Evolutionary conservation across 495 filamentous ascomycete species (phyloP), one percentile per base, ranked within the genome.

Genomic region (Penicillium goetzii): DNA sequence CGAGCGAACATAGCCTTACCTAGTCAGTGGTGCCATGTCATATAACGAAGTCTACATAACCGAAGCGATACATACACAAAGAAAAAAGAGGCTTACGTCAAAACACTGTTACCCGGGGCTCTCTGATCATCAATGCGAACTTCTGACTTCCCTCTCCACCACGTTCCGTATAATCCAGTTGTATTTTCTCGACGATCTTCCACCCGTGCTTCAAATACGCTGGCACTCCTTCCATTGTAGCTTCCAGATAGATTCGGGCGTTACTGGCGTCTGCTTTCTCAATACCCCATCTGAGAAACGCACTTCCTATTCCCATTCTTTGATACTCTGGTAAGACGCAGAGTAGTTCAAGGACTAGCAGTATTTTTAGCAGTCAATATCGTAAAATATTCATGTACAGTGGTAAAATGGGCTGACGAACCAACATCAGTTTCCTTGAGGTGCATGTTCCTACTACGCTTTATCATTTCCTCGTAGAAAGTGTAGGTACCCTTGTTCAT

Each of bases 191-290:
- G 64, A 85, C 81, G 32, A 63, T 61, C 54, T 58, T 58, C 71
- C 78, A 84, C 25, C 86, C 85, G 59, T 77, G 60, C 65, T 76
- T 80, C 58, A 73, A 67, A 70, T 88, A 89, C 55, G 86, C 62
- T n/a, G 73, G 70, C 28, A 73, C 72, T 33, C 84, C 85, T 17
- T 72, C 75, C 26, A 78, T 79, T 40, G 83, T 84, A 2, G 83
- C 81, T 60, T 86, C 84, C n/a, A 88, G 67, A 71, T 82, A 88
- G 14, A 81, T 72, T 56, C 78, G 75, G n/a, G 72, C 63, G 2
- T 78, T 74, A 14, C 30, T 32, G 8, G 30, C 30, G 30, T 32
- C 30, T 32, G 30, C 30, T 32, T 32, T 32, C 30, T 32, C 30
- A 8, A 32, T 32, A 32, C 30, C 30, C 30, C 30, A 32, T 32